Evolutionary conservation across 1,284 basidiomycete species (phyloP).

Genomic region (Trametes versicolor): DNA sequence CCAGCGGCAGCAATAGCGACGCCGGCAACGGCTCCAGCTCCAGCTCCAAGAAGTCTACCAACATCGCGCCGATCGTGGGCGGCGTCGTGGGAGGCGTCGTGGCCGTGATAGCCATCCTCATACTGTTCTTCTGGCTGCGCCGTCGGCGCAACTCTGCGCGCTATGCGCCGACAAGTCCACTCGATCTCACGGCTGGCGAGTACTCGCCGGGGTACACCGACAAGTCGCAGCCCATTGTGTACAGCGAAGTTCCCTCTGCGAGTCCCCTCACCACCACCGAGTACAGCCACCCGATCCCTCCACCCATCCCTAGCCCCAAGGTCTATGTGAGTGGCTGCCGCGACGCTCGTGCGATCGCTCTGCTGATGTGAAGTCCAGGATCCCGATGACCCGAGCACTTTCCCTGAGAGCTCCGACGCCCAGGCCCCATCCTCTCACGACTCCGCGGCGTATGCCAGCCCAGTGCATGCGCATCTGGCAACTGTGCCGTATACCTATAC

Average conservation of each 20-base stretch:
- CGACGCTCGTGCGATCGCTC: too few relatives aligned
- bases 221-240: not conserved
- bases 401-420: conserved; percentile 19
- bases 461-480: conserved; percentile 4
- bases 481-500: conserved; percentile 18
- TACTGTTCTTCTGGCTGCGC: not conserved
- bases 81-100: not conserved
- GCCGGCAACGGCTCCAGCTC: not conserved
- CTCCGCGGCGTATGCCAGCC: conserved; percentile 6
- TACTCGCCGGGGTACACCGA: not conserved
- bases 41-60: not conserved
- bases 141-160: not conserved
- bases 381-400: conserved; percentile 32
- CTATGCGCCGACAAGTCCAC: not conserved
- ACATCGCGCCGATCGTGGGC: not conserved
- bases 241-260: not conserved
- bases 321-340: not conserved
- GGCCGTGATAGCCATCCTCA: not conserved
- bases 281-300: not conserved
- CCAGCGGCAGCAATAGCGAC: not conserved
- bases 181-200: not conserved
- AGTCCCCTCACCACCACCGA: too few relatives aligned
- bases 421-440: not conserved
- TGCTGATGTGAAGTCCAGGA: conserved; percentile 13
- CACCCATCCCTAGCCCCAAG: not conserved